Percentiles rank a stretch among this genome's conserved stretches.
phyloP scores from a whole-genome alignment of 371 early-diverging fungal species.

The Funneliformis caledonium region DNA sequence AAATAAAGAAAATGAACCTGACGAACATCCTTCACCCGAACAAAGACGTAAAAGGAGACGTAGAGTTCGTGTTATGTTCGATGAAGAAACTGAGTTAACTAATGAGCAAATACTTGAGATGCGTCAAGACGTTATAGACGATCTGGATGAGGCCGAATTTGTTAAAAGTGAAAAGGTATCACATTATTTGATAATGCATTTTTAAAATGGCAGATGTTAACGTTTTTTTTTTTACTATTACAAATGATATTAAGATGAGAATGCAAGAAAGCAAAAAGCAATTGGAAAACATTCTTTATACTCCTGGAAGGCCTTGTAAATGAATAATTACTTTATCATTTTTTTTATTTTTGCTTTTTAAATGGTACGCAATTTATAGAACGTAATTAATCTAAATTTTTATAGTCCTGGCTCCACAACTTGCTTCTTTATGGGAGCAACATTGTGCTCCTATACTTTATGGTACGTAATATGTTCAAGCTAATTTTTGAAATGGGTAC shows the following conservation, averaged over 20 bases:
- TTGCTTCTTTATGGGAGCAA: conserved; percentile 14
- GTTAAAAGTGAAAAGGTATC: conserved; percentile 24
- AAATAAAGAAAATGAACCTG: neutral
- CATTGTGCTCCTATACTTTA: conserved; percentile 37
- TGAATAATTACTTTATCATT: neutral
- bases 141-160: conserved; percentile 3
- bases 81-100: conserved; percentile 31
- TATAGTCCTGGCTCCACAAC: conserved; percentile 6
- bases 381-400: neutral
- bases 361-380: neutral
- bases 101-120: conserved; percentile 30
- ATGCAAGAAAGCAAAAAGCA: neutral
- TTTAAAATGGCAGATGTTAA: neutral
- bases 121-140: conserved; percentile 4
- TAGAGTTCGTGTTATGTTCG: neutral
- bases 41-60: conserved; percentile 10
- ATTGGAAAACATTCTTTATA: conserved; percentile 7
- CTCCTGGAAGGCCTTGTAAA: conserved; percentile 12
- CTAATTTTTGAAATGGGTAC: neutral
- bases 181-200: neutral
- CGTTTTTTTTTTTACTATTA: neutral
- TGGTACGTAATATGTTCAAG: neutral
- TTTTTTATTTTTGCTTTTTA: neutral
- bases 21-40: neutral
- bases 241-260: neutral